phyloP scores from a whole-genome alignment of 164 flowering plant species.

The Annona cherimola region DNA sequence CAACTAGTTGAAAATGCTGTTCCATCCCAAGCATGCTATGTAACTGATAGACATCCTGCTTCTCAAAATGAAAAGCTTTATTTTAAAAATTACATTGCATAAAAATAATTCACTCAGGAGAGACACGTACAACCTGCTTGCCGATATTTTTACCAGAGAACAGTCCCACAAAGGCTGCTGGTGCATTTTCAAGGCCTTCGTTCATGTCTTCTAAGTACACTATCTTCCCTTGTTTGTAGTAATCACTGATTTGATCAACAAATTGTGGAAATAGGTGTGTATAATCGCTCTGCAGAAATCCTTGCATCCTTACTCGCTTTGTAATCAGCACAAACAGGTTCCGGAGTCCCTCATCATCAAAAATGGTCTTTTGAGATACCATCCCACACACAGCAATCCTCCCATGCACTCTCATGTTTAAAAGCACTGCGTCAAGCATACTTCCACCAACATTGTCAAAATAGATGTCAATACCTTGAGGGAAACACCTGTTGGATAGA shows the following conservation, averaged over 20 bases:
- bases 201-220: constrained; percentile 59
- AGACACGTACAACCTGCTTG: constrained; percentile 54
- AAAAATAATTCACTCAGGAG: constrained; percentile 28
- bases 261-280: constrained; percentile 44
- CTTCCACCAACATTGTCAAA: constrained; percentile 68
- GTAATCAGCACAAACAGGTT: constrained; percentile 30
- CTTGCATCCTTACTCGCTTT: constrained; percentile 44
- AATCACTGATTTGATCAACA: constrained; percentile 27
- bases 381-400: constrained; percentile 61
- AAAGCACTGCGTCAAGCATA: constrained; percentile 61
- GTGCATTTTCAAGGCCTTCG: constrained; percentile 56
- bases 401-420: constrained; percentile 55
- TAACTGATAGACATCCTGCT: no score
- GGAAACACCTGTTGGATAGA: constrained; percentile 41
- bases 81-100: no score
- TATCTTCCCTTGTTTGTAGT: constrained; percentile 47
- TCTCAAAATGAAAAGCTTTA: no score
- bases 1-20: no score
- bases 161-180: constrained; percentile 48
- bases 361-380: constrained; percentile 37
- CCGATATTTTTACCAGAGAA: constrained; percentile 62
- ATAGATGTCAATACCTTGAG: constrained; percentile 65
- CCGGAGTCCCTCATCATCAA: constrained; percentile 30
- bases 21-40: no score
- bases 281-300: constrained; percentile 54